phyloP scores from a whole-genome alignment of 192 early-diverging fungal species.

The Gonapodya sp. region DNA sequence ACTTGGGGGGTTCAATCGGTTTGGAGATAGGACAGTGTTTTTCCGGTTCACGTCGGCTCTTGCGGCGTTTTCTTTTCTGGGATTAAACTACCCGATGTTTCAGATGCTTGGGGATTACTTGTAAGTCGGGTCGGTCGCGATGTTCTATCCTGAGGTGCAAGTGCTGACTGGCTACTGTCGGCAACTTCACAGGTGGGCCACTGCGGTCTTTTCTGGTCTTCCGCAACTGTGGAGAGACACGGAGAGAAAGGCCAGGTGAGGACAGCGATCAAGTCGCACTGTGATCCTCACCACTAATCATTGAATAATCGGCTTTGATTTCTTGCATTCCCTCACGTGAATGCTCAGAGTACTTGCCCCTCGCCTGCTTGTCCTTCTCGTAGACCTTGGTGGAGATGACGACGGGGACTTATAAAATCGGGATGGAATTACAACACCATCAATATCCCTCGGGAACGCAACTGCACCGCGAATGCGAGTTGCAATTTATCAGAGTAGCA shows the following conservation, averaged over 20 bases:
- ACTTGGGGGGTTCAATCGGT: neutral
- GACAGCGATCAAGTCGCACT: no score
- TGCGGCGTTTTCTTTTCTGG: neutral
- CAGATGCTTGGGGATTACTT: neutral
- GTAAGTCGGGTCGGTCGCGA: neutral
- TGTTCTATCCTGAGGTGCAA: neutral
- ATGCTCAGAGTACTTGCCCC: neutral
- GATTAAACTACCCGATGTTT: neutral
- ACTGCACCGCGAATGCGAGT: no score
- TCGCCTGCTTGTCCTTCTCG: neutral
- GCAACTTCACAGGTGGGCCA: neutral
- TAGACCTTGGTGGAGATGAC: neutral
- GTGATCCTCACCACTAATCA: no score
- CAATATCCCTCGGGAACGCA: no score
- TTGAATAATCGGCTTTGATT: no score
- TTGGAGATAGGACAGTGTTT: neutral
- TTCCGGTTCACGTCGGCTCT: neutral
- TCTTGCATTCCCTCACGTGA: no score
- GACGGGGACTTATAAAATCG: neutral
- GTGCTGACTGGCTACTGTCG: neutral
- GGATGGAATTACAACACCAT: no score
- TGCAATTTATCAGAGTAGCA: no score
- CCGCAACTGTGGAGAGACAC: neutral
- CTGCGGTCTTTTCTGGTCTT: neutral
- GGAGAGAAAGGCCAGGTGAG: neutral